phyloP scores from a whole-genome alignment of 345 rosid species.

The Pugionium dolabratum region DNA sequence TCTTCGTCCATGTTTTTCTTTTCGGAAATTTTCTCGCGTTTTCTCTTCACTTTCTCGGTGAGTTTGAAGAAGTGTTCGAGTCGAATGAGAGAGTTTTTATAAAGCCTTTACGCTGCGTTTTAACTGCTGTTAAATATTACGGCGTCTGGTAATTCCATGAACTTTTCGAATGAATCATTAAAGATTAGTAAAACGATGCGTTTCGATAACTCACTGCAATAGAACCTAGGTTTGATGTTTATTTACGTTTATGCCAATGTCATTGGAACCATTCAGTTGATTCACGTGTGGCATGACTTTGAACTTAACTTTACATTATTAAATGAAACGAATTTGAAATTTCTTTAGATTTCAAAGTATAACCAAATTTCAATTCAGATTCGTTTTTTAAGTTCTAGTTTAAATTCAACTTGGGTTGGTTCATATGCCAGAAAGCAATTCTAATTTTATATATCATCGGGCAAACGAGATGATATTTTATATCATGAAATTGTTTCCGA shows the following conservation, averaged over 20 bases:
- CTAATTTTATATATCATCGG: not conserved
- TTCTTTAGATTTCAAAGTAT: not conserved
- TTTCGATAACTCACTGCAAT: not conserved
- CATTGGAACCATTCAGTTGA: slow-evolving; percentile 35
- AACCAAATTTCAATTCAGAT: not conserved
- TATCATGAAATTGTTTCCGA: not conserved
- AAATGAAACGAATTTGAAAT: slow-evolving; percentile 7
- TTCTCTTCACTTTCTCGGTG: slow-evolving; percentile 9
- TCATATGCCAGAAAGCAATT: not conserved
- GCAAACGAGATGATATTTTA: not conserved
- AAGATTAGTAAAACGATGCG: slow-evolving; percentile 5
- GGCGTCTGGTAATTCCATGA: slow-evolving; percentile 7
- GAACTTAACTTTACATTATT: not conserved
- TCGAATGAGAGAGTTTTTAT: not conserved
- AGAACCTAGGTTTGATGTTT: not conserved
- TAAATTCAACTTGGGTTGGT: not conserved
- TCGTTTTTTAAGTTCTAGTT: not conserved
- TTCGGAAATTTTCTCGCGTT: not conserved
- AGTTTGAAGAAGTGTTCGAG: slow-evolving; percentile 20
- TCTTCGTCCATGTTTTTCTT: slow-evolving; percentile 56
- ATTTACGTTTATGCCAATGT: slow-evolving; percentile 33
- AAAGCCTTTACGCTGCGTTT: slow-evolving; percentile 27
- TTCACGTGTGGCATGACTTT: slow-evolving; percentile 41
- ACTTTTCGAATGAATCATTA: slow-evolving; percentile 19
- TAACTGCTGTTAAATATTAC: slow-evolving; percentile 32